Evolutionary conservation across 2,329 filamentous ascomycete species (phyloP).

Genomic region (Scedosporium minutisporum): DNA sequence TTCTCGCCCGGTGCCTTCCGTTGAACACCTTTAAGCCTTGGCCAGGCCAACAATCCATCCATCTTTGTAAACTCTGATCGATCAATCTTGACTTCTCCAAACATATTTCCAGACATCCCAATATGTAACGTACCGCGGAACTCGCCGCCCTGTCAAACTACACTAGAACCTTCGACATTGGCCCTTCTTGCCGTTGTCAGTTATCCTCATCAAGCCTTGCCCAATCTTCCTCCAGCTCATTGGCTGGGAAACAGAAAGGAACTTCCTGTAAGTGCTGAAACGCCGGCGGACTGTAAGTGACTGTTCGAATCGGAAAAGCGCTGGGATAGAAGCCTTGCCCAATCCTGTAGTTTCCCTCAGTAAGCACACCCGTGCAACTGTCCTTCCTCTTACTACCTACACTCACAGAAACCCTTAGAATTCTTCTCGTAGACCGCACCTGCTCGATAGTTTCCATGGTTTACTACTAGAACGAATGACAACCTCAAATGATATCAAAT

Average conservation of each 20-base stretch:
- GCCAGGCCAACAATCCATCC: no score
- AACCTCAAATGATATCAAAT: background rate
- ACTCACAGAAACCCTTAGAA: background rate
- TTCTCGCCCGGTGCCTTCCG: no score
- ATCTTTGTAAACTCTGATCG: no score
- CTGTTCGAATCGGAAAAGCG: no score
- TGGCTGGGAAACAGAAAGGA: no score
- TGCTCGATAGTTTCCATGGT: no score
- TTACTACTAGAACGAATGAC: background rate
- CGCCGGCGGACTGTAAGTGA: no score
- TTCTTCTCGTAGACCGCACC: background rate
- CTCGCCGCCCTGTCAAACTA: background rate
- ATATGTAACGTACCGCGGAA: background rate
- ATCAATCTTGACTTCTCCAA: no score
- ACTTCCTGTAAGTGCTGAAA: no score
- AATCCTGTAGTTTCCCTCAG: background rate
- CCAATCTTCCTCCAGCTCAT: no score
- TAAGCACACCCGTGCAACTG: background rate
- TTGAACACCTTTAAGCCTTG: no score
- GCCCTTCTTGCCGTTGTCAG: background rate
- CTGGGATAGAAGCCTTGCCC: background rate
- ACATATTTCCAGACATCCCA: no score
- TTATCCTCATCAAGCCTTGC: background rate
- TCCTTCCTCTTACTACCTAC: background rate
- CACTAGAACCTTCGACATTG: background rate